These are phyloP conservation scores for Lenwebbia sp. DNA, from an alignment of 345 rosid species.

Conservation along the genomic window DNA sequence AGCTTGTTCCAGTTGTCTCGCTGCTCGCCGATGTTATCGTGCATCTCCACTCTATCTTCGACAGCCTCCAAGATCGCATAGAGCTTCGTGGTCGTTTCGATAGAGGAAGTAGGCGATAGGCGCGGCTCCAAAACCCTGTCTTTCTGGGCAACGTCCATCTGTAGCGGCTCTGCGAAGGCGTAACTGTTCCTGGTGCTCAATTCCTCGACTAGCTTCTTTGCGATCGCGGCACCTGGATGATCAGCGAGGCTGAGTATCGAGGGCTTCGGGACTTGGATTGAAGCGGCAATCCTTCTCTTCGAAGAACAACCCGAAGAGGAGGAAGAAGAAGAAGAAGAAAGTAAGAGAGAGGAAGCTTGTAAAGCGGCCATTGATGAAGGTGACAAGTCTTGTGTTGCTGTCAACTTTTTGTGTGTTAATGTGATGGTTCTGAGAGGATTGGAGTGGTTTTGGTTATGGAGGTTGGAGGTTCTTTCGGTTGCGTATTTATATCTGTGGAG, in stretches of 20 bases:
- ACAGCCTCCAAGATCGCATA: constrained; percentile 43
- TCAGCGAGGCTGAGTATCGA: background rate
- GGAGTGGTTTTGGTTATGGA: background rate
- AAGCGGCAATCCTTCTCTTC: background rate
- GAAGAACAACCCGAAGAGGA: background rate
- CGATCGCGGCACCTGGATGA: background rate
- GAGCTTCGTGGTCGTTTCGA: constrained; percentile 5
- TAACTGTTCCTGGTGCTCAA: background rate
- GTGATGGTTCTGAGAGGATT: background rate
- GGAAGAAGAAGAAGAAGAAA: background rate
- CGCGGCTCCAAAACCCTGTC: background rate
- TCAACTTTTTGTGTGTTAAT: background rate
- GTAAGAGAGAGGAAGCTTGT: background rate
- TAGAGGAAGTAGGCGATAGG: background rate
- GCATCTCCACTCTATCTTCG: constrained; percentile 60
- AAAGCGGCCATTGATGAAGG: background rate
- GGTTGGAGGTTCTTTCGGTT: background rate
- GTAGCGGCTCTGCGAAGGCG: background rate
- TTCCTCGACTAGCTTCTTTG: background rate
- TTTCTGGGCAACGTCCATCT: background rate
- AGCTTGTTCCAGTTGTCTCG: constrained; percentile 58
- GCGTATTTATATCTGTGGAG: background rate
- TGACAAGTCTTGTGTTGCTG: no score
- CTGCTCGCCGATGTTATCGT: constrained; percentile 46
- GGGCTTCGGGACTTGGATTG: background rate